These are phyloP conservation scores for Rhizopogon salebrosus DNA, from an alignment of 768 basidiomycete species.

Conservation along the genomic window DNA sequence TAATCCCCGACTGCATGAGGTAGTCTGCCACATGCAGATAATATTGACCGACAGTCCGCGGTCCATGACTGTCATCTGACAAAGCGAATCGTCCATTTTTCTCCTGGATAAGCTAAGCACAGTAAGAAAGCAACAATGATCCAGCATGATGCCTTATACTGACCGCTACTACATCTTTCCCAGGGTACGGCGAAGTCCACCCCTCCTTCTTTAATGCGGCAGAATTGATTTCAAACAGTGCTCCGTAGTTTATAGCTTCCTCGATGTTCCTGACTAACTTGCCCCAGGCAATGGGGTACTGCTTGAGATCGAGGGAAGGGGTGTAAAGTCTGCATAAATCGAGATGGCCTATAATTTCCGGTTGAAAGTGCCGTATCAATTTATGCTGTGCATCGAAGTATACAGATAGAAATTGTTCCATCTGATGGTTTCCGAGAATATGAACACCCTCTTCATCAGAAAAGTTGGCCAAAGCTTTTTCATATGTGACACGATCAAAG, in stretches of 20 bases:
- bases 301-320: slow-evolving; percentile 52
- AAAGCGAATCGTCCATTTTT: slow-evolving; percentile 73
- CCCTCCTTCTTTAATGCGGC: slow-evolving; percentile 84
- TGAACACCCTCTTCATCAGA: slow-evolving; percentile 21
- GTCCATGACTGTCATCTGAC: slow-evolving; percentile 96
- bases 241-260: slow-evolving; percentile 75
- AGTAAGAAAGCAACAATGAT: slow-evolving; percentile 2
- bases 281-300: slow-evolving; percentile 54
- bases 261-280: slow-evolving; percentile 72
- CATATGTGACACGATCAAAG: slow-evolving; percentile 74
- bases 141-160: slow-evolving; percentile 21
- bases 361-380: slow-evolving; percentile 64
- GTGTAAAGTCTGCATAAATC: slow-evolving; percentile 88
- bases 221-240: slow-evolving; percentile 89
- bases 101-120: slow-evolving; percentile 59
- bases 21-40: slow-evolving; percentile 67
- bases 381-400: slow-evolving; percentile 88
- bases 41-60: slow-evolving; percentile 82
- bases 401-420: slow-evolving; percentile 45
- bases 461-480: slow-evolving; percentile 47
- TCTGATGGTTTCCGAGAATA: slow-evolving; percentile 21
- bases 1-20: slow-evolving; percentile 51
- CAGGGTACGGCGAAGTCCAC: slow-evolving; percentile 85
- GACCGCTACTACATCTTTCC: slow-evolving; percentile 69
- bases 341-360: slow-evolving; percentile 90